Percentiles rank a stretch among this genome's conserved stretches.
Conservation (phyloP, 2,329 filamentous ascomycete genomes). For the Aspergillus sp. region DNA sequence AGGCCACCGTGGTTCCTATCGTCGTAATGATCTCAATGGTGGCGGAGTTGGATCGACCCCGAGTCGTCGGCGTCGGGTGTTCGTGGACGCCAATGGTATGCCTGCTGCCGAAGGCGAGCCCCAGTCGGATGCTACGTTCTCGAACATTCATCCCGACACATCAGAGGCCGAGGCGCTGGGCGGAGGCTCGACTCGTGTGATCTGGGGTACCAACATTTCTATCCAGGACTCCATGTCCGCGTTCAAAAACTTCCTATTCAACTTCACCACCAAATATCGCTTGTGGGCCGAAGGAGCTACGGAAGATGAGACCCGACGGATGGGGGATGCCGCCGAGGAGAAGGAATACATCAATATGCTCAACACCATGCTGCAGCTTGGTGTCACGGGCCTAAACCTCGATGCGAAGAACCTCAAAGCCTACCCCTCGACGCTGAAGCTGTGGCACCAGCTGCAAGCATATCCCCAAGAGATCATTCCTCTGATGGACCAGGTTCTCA, state of each 20-base stretch:
- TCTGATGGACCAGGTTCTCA: slow-evolving; percentile 90
- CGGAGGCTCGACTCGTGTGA: slow-evolving; percentile 74
- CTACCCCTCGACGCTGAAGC: slow-evolving; percentile 86
- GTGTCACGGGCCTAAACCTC: slow-evolving; percentile 78
- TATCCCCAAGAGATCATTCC: slow-evolving; percentile 97
- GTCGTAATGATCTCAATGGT: slow-evolving; percentile 84
- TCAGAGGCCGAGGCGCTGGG: slow-evolving; percentile 88
- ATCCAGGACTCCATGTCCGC: slow-evolving; percentile 81
- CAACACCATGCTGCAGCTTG: slow-evolving; percentile 86
- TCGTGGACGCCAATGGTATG: slow-evolving; percentile 63
- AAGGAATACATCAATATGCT: slow-evolving; percentile 83
- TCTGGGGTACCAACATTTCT: slow-evolving; percentile 97
- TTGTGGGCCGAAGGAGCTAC: slow-evolving; percentile 85
- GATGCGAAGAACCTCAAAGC: slow-evolving; percentile 86
- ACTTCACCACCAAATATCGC: slow-evolving; percentile 91
- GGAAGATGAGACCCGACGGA: slow-evolving; percentile 67
- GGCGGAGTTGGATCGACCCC: slow-evolving; percentile 61
- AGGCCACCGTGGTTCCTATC: slow-evolving; percentile 54
- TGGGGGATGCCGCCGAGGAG: slow-evolving; percentile 67
- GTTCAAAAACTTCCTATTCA: slow-evolving; percentile 89
- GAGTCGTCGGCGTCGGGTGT: slow-evolving; percentile 56
- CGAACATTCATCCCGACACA: slow-evolving; percentile 73
- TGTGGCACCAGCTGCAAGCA: slow-evolving; percentile 91
- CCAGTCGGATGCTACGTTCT: slow-evolving; percentile 62
- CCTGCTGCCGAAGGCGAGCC: slow-evolving; percentile 50